A percentile compares a stretch with the other conserved stretches of the same genome.
Evolutionary conservation across 768 basidiomycete genomes (phyloP).

Genomic region (Boletus vermiculosoides): DNA sequence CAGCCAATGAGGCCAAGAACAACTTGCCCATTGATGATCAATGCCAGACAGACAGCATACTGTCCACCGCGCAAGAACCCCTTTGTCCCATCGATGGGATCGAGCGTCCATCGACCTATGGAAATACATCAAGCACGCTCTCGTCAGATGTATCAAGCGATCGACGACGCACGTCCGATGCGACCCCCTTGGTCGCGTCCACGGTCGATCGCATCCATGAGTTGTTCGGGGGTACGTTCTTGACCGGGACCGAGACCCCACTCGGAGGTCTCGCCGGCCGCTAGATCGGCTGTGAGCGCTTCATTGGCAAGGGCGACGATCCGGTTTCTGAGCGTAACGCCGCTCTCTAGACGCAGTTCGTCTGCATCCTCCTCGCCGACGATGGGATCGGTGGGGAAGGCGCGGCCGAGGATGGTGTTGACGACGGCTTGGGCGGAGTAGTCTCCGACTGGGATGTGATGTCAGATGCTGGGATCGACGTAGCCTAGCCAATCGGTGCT

Average conservation of each 20-base stretch:
- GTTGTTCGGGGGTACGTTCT: constrained; percentile 49
- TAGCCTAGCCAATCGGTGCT: constrained; percentile 9
- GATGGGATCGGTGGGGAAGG: constrained; percentile 85
- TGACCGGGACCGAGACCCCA: constrained; percentile 75
- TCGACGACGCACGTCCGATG: constrained; percentile 58
- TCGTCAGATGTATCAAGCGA: background rate
- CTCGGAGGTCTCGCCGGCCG: constrained; percentile 51
- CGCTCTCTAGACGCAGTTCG: constrained; percentile 58
- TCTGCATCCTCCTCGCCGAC: constrained; percentile 94
- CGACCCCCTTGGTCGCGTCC: constrained; percentile 74
- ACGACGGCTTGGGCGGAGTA: constrained; percentile 93
- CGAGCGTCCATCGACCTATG: constrained; percentile 81
- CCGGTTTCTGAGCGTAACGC: constrained; percentile 49
- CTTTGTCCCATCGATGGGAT: constrained; percentile 92
- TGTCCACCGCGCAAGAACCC: constrained; percentile 92
- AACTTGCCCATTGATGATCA: constrained; percentile 76
- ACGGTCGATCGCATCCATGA: constrained; percentile 85
- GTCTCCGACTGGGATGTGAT: constrained; percentile 68
- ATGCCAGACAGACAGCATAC: constrained; percentile 87
- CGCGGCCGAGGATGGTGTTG: constrained; percentile 67
- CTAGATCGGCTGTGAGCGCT: constrained; percentile 56
- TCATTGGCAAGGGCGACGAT: constrained; percentile 85
- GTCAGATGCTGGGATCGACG: background rate
- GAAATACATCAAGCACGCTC: background rate
- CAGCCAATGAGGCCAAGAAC: constrained; percentile 88